Base-by-base conservation (phyloP, 2,329 filamentous ascomycete genomes). In the Penicillium sp. region DNA sequence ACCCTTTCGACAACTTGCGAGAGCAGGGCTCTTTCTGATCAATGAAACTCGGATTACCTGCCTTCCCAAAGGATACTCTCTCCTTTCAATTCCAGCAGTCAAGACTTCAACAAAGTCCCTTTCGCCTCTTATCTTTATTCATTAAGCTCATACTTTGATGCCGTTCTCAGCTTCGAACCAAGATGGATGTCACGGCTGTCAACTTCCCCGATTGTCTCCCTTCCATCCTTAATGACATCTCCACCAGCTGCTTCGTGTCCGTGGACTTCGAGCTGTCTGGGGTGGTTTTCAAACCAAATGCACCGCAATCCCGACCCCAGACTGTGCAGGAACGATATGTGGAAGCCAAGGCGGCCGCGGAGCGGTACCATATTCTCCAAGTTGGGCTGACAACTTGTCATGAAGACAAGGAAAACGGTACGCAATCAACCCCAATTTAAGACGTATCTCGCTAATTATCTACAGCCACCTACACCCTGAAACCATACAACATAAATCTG, bases 261-360 rank as follows among this genome's bases (percentile, higher is more conserved):
- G 78, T 89, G 57, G 87, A 89, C 67, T 77, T 89, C 13, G 87
- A 89, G 70, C 81, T 89, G 45, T 88, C 86, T 15, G 87, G 87
- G 2, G 86, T 89, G 23, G 77, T 79, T 3, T 71, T 71, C 13
- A 79, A 78, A 25, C 73, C 75, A 44, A 65, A 67, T 15, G 68
- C 67, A 55, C 63, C 67, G 13, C 71, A 75, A 31, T 66, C 68
- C 38, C 76, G 77, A 36, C 79, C 78, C 57, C 79, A 79, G 33
- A 81, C 80, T 3, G 73, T 89, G 2, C 82, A 89, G 64, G 75
- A 86, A 43, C 81, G 83, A 55, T 89, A 89, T 67, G 72, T 77
- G 12, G 86, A 89, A 61, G 78, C 79, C 56, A 87, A 84, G 68
- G 74, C 74, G 29, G 85, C 84, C 3, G 86, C 86, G 4, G 81